Evolutionary conservation across 2,329 filamentous ascomycete species (phyloP), one percentile per base, ranked within the genome.

Genomic region (Cryphonectria naterciae): DNA sequence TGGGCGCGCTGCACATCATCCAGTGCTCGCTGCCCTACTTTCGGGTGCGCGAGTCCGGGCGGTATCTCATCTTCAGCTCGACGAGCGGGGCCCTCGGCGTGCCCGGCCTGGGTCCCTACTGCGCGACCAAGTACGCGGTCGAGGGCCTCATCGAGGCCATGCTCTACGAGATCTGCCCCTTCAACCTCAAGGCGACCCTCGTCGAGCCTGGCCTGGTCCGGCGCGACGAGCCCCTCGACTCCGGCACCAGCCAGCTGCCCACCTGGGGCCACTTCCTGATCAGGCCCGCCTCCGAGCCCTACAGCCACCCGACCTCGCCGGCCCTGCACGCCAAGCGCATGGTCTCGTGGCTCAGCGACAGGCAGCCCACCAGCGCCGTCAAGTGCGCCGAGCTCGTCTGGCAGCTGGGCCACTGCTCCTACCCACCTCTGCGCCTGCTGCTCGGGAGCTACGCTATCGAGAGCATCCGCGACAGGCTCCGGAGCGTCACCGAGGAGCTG

Each of bases 71-170:
- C 74, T 98, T 98, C 82, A 97, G 94, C 78, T 96, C 93, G 11
- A 98, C 94, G 0, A 92, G 92, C 43, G 96, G 96, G 5, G 93
- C 95, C 0, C 86, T 98, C n/a, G 96, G 95, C 1, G 94, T 98
- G 0, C 96, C 96, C 0, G 96, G 96, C 0, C 82, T 98, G 7
- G 95, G 95, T 0, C 95, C 95, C 0, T 98, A 97, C 78, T 98
- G 95, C 80, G 96, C 96, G 1, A 97, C 94, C 22, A 99, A 98
- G 80, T 98, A 98, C 81, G 96, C 96, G 0, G 94, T 97, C 4
- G 96, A 99, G 79, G 96, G 95, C 0, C 84, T 99, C 68, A 94
- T 98, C 75, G 96, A 99, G 81, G 95, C 93, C 22, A 95, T 99
- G 93, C 87, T 98, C 22, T 98, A 98, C 81, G 96, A 99, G 79